phyloP scores from a whole-genome alignment of 2,329 filamentous ascomycete species.

The Pestalotiopsis sp. region DNA sequence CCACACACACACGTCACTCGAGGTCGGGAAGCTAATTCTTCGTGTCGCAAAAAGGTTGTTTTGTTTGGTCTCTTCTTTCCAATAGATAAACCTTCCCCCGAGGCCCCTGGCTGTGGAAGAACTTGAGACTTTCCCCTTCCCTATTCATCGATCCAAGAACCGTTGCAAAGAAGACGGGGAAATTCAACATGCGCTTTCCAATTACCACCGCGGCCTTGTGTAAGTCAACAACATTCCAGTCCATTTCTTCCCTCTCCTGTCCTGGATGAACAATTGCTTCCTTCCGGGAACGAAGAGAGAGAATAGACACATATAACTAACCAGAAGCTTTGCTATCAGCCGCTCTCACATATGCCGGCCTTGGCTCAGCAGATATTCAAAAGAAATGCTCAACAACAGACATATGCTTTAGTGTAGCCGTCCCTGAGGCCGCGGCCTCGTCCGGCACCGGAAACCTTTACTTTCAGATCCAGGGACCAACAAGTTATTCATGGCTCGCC shows the following conservation, averaged over 20 bases:
- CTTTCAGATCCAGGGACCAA: slow-evolving; percentile 61
- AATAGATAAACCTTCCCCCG: background rate
- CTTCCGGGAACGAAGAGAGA: background rate
- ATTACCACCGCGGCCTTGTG: slow-evolving; percentile 21
- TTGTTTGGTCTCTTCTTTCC: background rate
- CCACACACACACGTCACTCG: background rate
- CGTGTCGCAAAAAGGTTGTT: background rate
- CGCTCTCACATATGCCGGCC: slow-evolving; percentile 21
- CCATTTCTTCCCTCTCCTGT: background rate
- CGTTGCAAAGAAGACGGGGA: background rate
- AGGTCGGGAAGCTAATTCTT: background rate
- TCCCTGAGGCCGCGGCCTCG: slow-evolving; percentile 52
- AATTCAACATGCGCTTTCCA: slow-evolving; percentile 8
- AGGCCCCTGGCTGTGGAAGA: background rate
- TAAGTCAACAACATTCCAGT: slow-evolving; percentile 19
- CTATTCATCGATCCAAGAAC: background rate
- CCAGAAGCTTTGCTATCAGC: slow-evolving; percentile 19
- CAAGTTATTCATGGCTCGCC: slow-evolving; percentile 57
- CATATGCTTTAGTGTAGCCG: slow-evolving; percentile 59
- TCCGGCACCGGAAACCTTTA: slow-evolving; percentile 59
- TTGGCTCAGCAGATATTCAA: slow-evolving; percentile 30
- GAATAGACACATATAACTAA: background rate
- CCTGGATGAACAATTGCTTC: background rate
- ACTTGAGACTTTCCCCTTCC: background rate
- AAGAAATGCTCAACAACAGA: slow-evolving; percentile 43